Base-by-base conservation (phyloP, 164 flowering plant species). In the Nymphaea thermarum region DNA sequence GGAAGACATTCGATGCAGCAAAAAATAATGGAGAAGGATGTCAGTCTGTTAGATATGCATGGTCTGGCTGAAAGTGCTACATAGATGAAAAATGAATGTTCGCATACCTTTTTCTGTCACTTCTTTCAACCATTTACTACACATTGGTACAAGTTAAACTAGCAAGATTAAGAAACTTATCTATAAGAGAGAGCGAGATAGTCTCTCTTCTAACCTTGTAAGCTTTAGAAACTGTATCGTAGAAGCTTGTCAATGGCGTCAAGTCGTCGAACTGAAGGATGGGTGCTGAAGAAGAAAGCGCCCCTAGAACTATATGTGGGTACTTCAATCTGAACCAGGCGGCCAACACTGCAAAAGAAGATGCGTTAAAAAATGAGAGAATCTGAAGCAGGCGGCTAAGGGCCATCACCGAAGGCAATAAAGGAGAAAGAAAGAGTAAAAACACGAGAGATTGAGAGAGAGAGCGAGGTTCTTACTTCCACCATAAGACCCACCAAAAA, bases 401-500 rank as follows among this genome's bases (percentile, higher is more conserved):
- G 83, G 36, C 36, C 36, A 25, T 25, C 36, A 25, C 36, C 36
- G 36, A 25, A 25, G 36, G 4, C 86, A 77, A 78, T 16, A 16
- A 42, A 42, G 67, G 62, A 62, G 67, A 62, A 44, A 63, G 47
- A 57, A 47, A 43, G 42, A 16, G 43, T 41, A 8, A 41, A 43
- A 67, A 44, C 5, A 14, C 7, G 55, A 47, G 55, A 47, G 55
- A 47, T 7, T 6, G 5, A 47, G 55, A 36, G 36, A 61, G 7
- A 36, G 42, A 3, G 42, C 8, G 42, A 61, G 4, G 14, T 45
- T 67, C 65, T 36, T 51, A 62, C 88, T 83, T 78, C 89, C 89
- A 67, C 85, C 89, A 79, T 85, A 85, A 68, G 89, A 85, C 5
- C 86, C 89, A 61, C 89, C 86, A 79, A 85, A 82, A 65, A 82